Percentiles rank a stretch among this genome's conserved stretches.
Evolutionary conservation across 78 protist genomes (phyloP).

Genomic region (Dictyostelium purpureum): DNA sequence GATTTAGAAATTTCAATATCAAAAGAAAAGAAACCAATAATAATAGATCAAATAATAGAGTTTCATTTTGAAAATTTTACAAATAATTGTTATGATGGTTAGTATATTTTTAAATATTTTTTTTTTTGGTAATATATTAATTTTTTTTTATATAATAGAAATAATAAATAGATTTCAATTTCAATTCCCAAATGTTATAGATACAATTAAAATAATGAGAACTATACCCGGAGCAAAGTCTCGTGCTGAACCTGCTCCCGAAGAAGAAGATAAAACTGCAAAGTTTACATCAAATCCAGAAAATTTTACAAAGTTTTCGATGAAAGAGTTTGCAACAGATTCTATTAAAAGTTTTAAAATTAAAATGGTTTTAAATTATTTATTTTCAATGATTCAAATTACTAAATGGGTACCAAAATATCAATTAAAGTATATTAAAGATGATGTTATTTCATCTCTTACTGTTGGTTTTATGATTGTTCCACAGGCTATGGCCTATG

Average conservation of each 20-base stretch:
- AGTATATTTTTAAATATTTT: neutral
- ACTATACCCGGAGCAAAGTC: neutral
- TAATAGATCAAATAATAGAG: conserved; percentile 5
- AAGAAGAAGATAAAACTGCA: neutral
- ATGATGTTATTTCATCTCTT: conserved; percentile 81
- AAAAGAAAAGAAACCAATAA: neutral
- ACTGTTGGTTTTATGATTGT: conserved; percentile 84
- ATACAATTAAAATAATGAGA: neutral
- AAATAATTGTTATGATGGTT: conserved; percentile 4
- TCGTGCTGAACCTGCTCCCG: no score
- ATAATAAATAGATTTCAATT: neutral
- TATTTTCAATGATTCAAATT: conserved; percentile 8
- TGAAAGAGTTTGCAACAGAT: no score
- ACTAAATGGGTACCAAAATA: conserved; percentile 18
- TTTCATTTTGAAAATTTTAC: neutral
- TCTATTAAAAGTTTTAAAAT: no score
- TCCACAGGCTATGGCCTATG: conserved; percentile 86
- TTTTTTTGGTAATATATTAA: no score
- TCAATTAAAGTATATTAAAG: conserved; percentile 35
- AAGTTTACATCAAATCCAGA: neutral
- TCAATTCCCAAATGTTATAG: neutral
- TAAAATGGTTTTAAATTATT: neutral
- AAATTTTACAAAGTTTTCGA: neutral
- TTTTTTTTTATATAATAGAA: neutral
- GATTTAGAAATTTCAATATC: conserved; percentile 4